phyloP scores from a whole-genome alignment of 148 eudicot species.

The Rheum nobile region DNA sequence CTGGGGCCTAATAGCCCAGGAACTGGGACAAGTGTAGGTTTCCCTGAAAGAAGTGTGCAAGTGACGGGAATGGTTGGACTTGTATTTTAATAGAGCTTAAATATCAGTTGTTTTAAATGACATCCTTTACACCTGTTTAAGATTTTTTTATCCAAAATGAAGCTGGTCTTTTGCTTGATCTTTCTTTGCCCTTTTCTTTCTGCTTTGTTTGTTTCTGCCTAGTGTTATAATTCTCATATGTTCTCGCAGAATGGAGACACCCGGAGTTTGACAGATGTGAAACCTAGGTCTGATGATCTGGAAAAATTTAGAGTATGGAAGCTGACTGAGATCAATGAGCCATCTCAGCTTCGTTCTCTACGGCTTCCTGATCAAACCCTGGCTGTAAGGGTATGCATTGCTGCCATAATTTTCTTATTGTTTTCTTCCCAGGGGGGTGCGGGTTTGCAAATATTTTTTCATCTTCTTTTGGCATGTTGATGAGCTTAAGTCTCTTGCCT shows the following conservation, averaged over 20 bases:
- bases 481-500: not conserved
- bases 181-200: not conserved
- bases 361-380: constrained; percentile 42
- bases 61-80: constrained; percentile 8
- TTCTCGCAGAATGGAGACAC: constrained; percentile 9
- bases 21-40: constrained; percentile 3
- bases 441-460: not conserved
- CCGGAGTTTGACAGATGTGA: constrained; percentile 4
- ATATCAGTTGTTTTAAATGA: not conserved
- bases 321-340: constrained; percentile 32
- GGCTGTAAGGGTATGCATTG: constrained; percentile 8
- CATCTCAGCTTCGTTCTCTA: constrained; percentile 35
- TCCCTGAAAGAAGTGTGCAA: constrained; percentile 8
- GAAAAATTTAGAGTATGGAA: constrained; percentile 40
- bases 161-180: not conserved
- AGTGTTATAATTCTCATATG: not conserved
- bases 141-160: not conserved
- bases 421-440: not conserved
- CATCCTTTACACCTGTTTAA: not conserved
- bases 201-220: not conserved
- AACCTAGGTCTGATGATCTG: constrained; percentile 26
- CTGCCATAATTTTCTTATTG: not conserved
- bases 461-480: not conserved
- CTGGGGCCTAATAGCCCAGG: constrained; percentile 1
- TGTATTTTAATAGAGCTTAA: not conserved